Evolutionary conservation across 1,284 basidiomycete species (phyloP).

Genomic region (Naganishia liquefaciens): DNA sequence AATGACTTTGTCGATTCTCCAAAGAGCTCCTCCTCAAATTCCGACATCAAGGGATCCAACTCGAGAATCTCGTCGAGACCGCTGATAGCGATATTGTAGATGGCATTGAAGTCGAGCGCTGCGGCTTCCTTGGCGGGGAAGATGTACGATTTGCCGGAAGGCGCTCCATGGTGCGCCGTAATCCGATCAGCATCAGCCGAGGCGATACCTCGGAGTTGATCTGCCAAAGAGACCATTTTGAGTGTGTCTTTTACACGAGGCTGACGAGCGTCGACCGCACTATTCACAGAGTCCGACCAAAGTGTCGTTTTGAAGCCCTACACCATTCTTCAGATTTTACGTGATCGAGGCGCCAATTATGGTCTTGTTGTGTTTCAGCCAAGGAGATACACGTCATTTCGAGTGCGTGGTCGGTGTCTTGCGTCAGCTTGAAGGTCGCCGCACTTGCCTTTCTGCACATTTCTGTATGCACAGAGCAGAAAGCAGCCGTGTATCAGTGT

Average conservation of each 20-base stretch:
- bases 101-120: slow-evolving; percentile 79
- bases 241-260: background rate
- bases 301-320: too few relatives aligned
- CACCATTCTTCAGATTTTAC: slow-evolving; percentile 3
- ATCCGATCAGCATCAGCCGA: slow-evolving; percentile 78
- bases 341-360: slow-evolving; percentile 2
- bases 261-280: background rate
- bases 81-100: slow-evolving; percentile 78
- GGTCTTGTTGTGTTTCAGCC: background rate
- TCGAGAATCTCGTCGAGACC: slow-evolving; percentile 70
- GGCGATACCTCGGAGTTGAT: slow-evolving; percentile 75
- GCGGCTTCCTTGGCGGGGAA: slow-evolving; percentile 80
- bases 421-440: background rate
- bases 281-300: background rate
- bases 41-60: slow-evolving; percentile 60
- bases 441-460: background rate
- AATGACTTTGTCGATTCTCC: slow-evolving; percentile 72
- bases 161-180: slow-evolving; percentile 58
- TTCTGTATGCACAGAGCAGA: too few relatives aligned
- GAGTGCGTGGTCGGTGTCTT: background rate
- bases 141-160: slow-evolving; percentile 72
- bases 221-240: slow-evolving; percentile 63
- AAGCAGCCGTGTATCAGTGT: background rate
- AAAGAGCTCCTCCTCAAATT: slow-evolving; percentile 72
- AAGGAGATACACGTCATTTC: background rate